Percentiles rank a stretch among this genome's conserved stretches.
Conservation (phyloP, 164 flowering plant species). For the Amborella trichopoda region DNA sequence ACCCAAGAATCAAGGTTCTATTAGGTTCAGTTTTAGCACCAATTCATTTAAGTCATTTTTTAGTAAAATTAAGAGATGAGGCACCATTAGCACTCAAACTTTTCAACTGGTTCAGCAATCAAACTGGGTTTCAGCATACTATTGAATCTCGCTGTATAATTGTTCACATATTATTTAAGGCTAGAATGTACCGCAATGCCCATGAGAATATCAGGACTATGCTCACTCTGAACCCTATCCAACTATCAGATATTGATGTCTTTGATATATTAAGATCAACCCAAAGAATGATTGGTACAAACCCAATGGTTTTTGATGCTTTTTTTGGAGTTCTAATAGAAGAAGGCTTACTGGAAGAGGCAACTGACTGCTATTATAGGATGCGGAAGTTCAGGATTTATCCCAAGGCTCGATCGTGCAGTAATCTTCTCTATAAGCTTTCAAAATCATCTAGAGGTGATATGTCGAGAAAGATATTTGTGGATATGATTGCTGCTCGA, state of each 20-base stretch:
- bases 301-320: constrained; percentile 69
- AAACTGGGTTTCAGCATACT: constrained; percentile 32
- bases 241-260: constrained; percentile 21
- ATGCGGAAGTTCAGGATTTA: constrained; percentile 47
- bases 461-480: constrained; percentile 36
- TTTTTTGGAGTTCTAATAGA: constrained; percentile 58
- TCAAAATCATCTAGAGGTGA: constrained; percentile 33
- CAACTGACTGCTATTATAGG: constrained; percentile 46
- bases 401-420: constrained; percentile 62
- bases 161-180: constrained; percentile 50
- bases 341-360: constrained; percentile 54
- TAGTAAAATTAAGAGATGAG: constrained; percentile 34
- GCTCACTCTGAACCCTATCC: constrained; percentile 13
- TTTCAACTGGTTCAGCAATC: constrained; percentile 44
- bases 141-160: constrained; percentile 49
- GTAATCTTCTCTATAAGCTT: constrained; percentile 44
- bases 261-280: constrained; percentile 59
- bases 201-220: constrained; percentile 28
- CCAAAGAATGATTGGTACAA: constrained; percentile 20
- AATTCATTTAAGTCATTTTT: constrained; percentile 32
- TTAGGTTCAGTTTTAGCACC: constrained; percentile 43
- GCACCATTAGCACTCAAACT: constrained; percentile 42
- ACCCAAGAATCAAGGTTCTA: constrained; percentile 24
- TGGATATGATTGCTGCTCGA: constrained; percentile 43
- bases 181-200: constrained; percentile 50